Conservation (phyloP, 441 rosid genomes). For the Populus hybrid region DNA sequence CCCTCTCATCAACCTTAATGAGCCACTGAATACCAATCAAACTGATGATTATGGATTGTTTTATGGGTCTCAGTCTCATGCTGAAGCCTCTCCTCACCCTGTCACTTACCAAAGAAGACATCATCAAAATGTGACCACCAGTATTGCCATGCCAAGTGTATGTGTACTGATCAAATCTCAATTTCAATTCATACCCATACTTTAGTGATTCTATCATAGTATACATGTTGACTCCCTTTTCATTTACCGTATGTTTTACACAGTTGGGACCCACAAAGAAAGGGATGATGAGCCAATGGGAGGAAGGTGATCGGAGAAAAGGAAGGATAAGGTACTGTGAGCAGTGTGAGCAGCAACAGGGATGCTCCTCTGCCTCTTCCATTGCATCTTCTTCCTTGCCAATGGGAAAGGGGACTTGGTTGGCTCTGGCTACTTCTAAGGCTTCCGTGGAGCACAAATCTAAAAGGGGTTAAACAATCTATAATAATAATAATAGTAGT, state of each 20-base stretch:
- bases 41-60: slow-evolving; percentile 15
- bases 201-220: background rate
- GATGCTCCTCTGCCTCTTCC: slow-evolving; percentile 17
- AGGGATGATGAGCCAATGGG: slow-evolving; percentile 19
- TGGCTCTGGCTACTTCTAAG: slow-evolving; percentile 33
- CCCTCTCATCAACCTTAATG: slow-evolving; percentile 50
- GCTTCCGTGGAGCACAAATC: slow-evolving; percentile 22
- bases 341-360: slow-evolving; percentile 13
- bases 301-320: slow-evolving; percentile 9
- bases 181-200: background rate
- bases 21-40: slow-evolving; percentile 30
- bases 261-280: slow-evolving; percentile 28
- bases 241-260: slow-evolving; percentile 7
- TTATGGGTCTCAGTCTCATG: slow-evolving; percentile 21
- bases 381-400: slow-evolving; percentile 23
- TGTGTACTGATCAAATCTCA: background rate
- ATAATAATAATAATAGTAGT: too few species aligned
- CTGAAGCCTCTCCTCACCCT: slow-evolving; percentile 25
- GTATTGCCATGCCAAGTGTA: slow-evolving; percentile 12
- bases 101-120: slow-evolving; percentile 46
- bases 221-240: background rate
- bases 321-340: slow-evolving; percentile 12
- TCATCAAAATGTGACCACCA: slow-evolving; percentile 15
- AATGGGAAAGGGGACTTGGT: slow-evolving; percentile 25
- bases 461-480: slow-evolving; percentile 13